phyloP scores from a whole-genome alignment of 495 filamentous ascomycete species.

The Xylaria venustula region DNA sequence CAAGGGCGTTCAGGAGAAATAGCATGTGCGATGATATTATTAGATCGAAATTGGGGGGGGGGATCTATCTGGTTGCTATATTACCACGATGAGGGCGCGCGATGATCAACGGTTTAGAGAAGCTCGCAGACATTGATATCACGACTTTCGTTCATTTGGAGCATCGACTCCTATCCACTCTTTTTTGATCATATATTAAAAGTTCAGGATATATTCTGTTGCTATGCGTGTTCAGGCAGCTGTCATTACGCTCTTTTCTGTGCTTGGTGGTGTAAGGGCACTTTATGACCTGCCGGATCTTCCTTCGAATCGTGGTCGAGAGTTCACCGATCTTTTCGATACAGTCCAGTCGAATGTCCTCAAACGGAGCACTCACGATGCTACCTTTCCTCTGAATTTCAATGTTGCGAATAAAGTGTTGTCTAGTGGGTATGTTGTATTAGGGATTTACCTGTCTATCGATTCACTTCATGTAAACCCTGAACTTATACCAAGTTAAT shows the following conservation, averaged over 20 bases:
- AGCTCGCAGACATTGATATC: too few species aligned
- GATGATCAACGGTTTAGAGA: neutral
- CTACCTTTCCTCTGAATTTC: slow-evolving; percentile 22
- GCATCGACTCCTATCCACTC: neutral
- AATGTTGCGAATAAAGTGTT: slow-evolving; percentile 16
- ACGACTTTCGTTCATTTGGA: neutral
- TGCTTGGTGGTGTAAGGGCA: neutral
- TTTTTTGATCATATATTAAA: too few species aligned
- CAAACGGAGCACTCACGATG: slow-evolving; percentile 11
- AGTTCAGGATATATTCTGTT: neutral
- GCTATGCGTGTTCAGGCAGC: neutral
- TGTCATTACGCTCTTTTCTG: neutral
- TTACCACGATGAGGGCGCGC: neutral
- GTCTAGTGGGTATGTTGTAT: slow-evolving; percentile 18
- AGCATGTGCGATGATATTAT: neutral
- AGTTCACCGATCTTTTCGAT: neutral
- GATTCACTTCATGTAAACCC: neutral
- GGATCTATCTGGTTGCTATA: neutral
- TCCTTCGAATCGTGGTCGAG: neutral
- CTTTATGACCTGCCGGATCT: slow-evolving; percentile 3
- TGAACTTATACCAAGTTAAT: too few species aligned
- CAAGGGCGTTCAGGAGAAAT: neutral
- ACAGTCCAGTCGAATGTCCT: neutral
- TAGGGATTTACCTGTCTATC: neutral
- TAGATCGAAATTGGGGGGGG: neutral